Base-by-base conservation (phyloP, 352 stramenopile species). In the Pythium brassicae region DNA sequence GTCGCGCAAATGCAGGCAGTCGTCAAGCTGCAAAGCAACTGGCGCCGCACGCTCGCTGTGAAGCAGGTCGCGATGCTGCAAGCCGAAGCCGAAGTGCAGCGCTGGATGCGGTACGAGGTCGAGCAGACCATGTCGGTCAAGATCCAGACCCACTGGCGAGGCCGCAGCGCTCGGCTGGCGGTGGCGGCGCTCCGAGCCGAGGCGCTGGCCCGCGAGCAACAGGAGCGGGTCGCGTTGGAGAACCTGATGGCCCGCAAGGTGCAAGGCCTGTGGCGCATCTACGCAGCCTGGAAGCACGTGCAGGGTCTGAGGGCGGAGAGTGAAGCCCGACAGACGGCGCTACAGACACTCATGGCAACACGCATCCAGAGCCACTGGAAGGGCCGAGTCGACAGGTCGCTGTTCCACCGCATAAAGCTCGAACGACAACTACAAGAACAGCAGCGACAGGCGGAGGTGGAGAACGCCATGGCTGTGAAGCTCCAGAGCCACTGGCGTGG, bases 81-180 rank as follows among this genome's bases (percentile, higher is more conserved):
- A 25, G 42, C 54, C 3, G 53, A 69, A 26, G 56, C 53, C 11
- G 35, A 67, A 34, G 23, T 62, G 5, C 47, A 69, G 20, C 34
- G 25, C 9, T 65, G 40, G 48, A 56, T 56, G 12, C 60, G 53
- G 2, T 39, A 62, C 17, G 59, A 74, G 0, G 27, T 63, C 6
- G 51, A 75, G 37, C 25, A 60, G 10, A 35, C 37, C 1, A 78
- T 75, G 66, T 63, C 65, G 0, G 22, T 57, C 7, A 71, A 71
- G 53, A 71, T 76, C 35, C 68, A 76, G 53, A 72, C 42, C 12
- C 62, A 68, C 22, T 76, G 68, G 68, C 65, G 68, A 19, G 59
- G 62, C 45, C 50, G 43, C 22, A 46, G 26, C 29, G 66, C 66
- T 45, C 54, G 64, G 1, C 29, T 53, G 2, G 34, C 65, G 42